A percentile compares a stretch with the other conserved stretches of the same genome.
These are phyloP conservation scores for Aaosphaeria arxii DNA, from an alignment of 2,329 filamentous ascomycete species.

Conservation along the genomic window DNA sequence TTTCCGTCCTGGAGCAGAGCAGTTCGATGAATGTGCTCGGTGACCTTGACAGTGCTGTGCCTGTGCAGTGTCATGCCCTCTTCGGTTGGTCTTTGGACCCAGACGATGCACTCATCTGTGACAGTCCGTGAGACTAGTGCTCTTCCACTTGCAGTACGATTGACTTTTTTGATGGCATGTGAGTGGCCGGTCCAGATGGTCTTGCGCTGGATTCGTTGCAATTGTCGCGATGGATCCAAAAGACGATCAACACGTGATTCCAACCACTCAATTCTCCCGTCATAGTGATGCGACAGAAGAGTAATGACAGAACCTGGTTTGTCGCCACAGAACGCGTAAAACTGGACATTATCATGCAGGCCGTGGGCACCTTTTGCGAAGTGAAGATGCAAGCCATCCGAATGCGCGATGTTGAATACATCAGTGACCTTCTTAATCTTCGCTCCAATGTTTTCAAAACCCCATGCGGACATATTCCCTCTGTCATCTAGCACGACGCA, in stretches of 20 bases:
- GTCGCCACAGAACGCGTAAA: conserved; percentile 69
- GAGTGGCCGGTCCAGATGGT: conserved; percentile 83
- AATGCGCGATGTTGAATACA: conserved; percentile 83
- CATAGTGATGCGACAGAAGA: conserved; percentile 78
- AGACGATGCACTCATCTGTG: conserved; percentile 76
- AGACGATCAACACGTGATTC: conserved; percentile 74
- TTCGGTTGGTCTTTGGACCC: conserved; percentile 63
- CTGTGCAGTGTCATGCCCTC: conserved; percentile 57
- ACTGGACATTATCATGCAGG: conserved; percentile 60
- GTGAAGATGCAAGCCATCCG: conserved; percentile 55
- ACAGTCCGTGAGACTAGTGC: conserved; percentile 79
- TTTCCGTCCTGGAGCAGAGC: conserved; percentile 73
- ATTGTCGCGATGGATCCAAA: conserved; percentile 66
- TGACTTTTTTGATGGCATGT: conserved; percentile 75
- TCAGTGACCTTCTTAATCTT: conserved; percentile 63
- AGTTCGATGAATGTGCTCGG: conserved; percentile 74
- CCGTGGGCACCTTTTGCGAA: conserved; percentile 32
- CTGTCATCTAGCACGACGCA: conserved; percentile 80
- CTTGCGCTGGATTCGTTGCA: conserved; percentile 58
- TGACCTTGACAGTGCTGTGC: conserved; percentile 65
- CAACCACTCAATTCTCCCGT: conserved; percentile 80
- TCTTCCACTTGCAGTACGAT: conserved; percentile 77
- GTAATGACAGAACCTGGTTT: conserved; percentile 62
- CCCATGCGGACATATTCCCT: conserved; percentile 89
- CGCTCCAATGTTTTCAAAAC: conserved; percentile 78